Base-by-base conservation (phyloP, 2,329 filamentous ascomycete species). In the Neurospora sp. region DNA sequence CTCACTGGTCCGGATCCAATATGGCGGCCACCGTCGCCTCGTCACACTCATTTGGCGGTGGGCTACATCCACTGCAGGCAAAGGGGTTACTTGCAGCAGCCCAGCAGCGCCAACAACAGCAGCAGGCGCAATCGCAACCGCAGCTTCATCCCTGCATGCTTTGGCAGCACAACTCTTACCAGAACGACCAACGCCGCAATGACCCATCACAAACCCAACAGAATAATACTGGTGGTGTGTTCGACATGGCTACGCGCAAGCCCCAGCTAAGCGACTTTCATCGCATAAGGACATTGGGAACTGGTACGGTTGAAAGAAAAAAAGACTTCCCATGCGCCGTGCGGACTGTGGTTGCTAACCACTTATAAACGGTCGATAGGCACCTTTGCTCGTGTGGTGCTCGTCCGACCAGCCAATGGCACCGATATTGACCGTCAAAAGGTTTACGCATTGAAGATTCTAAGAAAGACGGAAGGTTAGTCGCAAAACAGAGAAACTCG, bases 361-460 rank as follows among this genome's bases (percentile, higher is more conserved):
- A 28, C 43, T 38, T 43, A n/a, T 33, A 7, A 36, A 62, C 28
- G 52, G 52, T 66, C 52, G 58, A 33, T 78, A 90, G 90, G 91
- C 73, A 93, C 91, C 13, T 96, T 96, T 82, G 92, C 92, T 74
- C 86, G 92, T 73, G 92, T 96, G 66, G 93, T 91, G 83, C 87
- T 95, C 72, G 91, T 92, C 68, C 88, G 88, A 71, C 86, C 92
- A 43, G 84, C 86, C 58, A 84, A 82, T 68, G 79, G 82, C 69
- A 77, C 73, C 68, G 78, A 85, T 28, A 82, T 82, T 43, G 87
- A 90, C 75, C 82, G 83, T 72, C 84, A 85, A 77, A 86, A 89
- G 75, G 90, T 94, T n/a, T 94, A 90, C 80, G 91, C 91, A 66
- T 85, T 95, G 76, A 95, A 95, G 84, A 93, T 93, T 70, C 80